Base-by-base conservation (phyloP, 2,329 filamentous ascomycete species). In the Lomentospora prolificans region DNA sequence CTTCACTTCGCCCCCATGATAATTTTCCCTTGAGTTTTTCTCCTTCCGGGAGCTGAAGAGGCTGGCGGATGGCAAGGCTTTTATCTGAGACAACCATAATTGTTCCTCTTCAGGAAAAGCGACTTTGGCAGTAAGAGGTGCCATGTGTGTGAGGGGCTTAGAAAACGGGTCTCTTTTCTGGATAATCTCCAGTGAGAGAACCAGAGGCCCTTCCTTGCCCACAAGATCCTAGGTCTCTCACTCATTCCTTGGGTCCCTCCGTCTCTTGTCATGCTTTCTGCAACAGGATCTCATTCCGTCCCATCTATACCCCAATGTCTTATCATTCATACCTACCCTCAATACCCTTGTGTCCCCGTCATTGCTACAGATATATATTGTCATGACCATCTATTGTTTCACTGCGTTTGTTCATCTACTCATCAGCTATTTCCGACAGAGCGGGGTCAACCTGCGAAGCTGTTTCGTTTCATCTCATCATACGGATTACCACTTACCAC, bases 281-380 rank as follows among this genome's bases (percentile, higher is more conserved):
- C n/a, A n/a, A n/a, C 17, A 12, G 17, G 44, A 48, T 48, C 24
- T 48, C 22, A 17, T 22, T 48, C 22, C 17, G 22, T 25, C 44
- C 24, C 44, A 19, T 48, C 44, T 48, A 48, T 48, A 48, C 44
- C 44, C n/a, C 44, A 48, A 10, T 48, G 44, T 48, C 44, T 14
- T 22, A 48, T 22, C 44, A 48, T 48, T 25, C 17, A 25, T 25
- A 48, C 22, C 44, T 48, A 48, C 44, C 44, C 44, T 19, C 17
- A 48, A 48, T 48, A 48, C 44, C 44, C 44, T 22, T 48, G 44
- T 48, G 44, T 25, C 44, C 22, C 2, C 22, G 44, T 48, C 44
- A 48, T 22, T 25, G 19, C 22, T 19, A 22, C 44, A 48, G 44
- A 48, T 48, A 48, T n/a, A n/a, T 48, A 33, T 48, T 48, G 44